phyloP scores from a whole-genome alignment of 2,329 filamentous ascomycete species.

The Onygena corvina region DNA sequence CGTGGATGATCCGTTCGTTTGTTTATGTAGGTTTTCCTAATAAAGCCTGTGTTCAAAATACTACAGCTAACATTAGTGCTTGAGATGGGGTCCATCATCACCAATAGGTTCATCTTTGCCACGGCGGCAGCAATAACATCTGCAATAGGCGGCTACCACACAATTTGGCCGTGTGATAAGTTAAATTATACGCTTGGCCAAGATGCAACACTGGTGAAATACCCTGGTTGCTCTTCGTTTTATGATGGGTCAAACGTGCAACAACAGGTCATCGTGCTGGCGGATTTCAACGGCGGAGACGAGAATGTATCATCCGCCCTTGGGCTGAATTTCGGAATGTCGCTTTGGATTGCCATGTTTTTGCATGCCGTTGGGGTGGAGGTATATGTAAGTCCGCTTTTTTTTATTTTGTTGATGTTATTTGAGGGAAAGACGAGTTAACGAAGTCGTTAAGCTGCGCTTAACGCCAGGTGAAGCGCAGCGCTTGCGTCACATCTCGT shows the following conservation, averaged over 20 bases:
- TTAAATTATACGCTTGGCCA: constrained; percentile 5
- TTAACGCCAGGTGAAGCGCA: constrained; percentile 45
- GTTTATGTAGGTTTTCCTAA: constrained; percentile 25
- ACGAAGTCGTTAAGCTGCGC: constrained; percentile 11
- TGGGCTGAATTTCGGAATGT: constrained; percentile 8
- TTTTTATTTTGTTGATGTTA: too few species aligned
- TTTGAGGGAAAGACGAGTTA: background rate
- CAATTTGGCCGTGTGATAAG: constrained; percentile 6
- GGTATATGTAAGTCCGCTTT: constrained; percentile 26
- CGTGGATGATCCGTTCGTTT: constrained; percentile 51
- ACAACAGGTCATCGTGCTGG: constrained; percentile 12
- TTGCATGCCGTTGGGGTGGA: constrained; percentile 43
- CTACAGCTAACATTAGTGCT: background rate
- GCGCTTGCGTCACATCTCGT: constrained; percentile 44
- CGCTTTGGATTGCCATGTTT: constrained; percentile 32
- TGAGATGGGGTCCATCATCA: constrained; percentile 11
- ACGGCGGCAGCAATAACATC: background rate
- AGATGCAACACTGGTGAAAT: background rate
- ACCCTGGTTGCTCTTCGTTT: constrained; percentile 2
- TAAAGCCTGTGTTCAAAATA: background rate
- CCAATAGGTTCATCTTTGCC: constrained; percentile 1
- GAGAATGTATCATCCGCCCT: constrained; percentile 6
- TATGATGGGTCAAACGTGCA: constrained; percentile 2
- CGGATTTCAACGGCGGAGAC: constrained; percentile 10
- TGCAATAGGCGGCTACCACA: constrained; percentile 1